Percentiles rank a stretch among this genome's conserved stretches.
phyloP scores from a whole-genome alignment of 2,329 filamentous ascomycete genomes.

The Colletotrichum karsti region DNA sequence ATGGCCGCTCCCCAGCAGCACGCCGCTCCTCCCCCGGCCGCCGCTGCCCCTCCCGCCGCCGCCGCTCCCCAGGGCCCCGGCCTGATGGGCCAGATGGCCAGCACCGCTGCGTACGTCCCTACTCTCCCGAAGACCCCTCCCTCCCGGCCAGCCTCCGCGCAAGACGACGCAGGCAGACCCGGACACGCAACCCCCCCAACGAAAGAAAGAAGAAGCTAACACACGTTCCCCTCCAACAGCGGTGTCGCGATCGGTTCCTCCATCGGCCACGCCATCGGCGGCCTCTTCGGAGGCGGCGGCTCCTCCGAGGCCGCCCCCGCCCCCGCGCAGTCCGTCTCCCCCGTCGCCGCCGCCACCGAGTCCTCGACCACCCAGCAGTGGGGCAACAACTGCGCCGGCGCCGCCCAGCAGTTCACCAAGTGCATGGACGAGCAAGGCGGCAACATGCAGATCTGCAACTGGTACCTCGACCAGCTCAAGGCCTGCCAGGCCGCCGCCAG shows the following conservation, averaged over 20 bases:
- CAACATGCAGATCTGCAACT: slow-evolving; percentile 94
- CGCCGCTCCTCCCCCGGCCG: slow-evolving; percentile 39
- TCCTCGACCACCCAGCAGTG: slow-evolving; percentile 53
- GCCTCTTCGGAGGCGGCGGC: slow-evolving; percentile 82
- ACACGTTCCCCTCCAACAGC: slow-evolving; percentile 54
- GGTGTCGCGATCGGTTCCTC: slow-evolving; percentile 97
- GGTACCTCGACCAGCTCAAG: slow-evolving; percentile 98
- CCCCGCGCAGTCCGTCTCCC: slow-evolving; percentile 48
- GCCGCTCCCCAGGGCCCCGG: slow-evolving; percentile 76
- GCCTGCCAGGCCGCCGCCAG: slow-evolving; percentile 82
- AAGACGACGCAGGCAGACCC: background rate
- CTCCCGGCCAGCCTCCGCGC: background rate
- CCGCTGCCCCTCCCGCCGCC: slow-evolving; percentile 59
- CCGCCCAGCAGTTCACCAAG: slow-evolving; percentile 87
- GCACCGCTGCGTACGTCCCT: slow-evolving; percentile 88
- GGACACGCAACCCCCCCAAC: background rate
- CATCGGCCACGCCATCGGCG: slow-evolving; percentile 93
- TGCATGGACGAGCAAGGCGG: slow-evolving; percentile 97
- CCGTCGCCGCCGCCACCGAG: slow-evolving; percentile 57
- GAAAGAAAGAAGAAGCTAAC: background rate
- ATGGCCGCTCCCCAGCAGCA: slow-evolving; percentile 62
- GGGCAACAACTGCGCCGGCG: slow-evolving; percentile 76
- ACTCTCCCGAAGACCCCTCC: background rate
- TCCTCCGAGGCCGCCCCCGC: slow-evolving; percentile 58
- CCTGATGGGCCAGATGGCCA: slow-evolving; percentile 96